phyloP scores from a whole-genome alignment of 768 basidiomycete species.

The Xanthoconium purpureum region DNA sequence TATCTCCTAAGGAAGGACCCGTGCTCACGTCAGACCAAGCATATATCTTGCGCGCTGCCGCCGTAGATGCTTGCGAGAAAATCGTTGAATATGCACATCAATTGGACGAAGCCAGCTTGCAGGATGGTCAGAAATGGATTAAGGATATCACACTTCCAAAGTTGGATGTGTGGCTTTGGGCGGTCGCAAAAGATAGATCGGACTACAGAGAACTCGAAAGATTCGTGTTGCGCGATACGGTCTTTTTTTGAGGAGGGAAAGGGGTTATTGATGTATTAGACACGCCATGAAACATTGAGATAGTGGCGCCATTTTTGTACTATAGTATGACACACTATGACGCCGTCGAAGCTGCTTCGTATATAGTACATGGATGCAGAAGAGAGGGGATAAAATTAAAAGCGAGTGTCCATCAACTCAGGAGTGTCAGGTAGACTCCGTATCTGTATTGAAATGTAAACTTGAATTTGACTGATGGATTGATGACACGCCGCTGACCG shows the following conservation, averaged over 20 bases:
- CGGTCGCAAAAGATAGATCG: constrained; percentile 70
- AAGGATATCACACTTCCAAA: constrained; percentile 54
- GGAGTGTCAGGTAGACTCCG: not conserved
- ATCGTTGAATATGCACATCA: constrained; percentile 55
- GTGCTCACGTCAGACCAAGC: constrained; percentile 58
- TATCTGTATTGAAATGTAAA: constrained; percentile 9
- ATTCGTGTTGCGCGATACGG: constrained; percentile 63
- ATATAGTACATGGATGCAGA: not conserved
- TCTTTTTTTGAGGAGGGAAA: constrained; percentile 53
- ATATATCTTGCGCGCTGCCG: constrained; percentile 72
- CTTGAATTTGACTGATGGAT: constrained; percentile 17
- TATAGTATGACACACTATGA: not conserved
- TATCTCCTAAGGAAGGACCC: constrained; percentile 46
- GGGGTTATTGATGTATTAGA: not conserved
- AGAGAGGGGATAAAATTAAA: constrained; percentile 8
- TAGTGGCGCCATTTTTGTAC: constrained; percentile 4
- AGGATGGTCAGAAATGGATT: constrained; percentile 45
- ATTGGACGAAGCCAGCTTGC: constrained; percentile 18
- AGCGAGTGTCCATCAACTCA: not conserved
- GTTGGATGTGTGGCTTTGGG: constrained; percentile 80
- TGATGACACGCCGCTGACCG: constrained; percentile 5
- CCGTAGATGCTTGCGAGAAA: constrained; percentile 73
- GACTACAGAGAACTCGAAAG: constrained; percentile 68
- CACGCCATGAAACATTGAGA: not conserved
- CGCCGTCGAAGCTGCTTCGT: not conserved